Evolutionary conservation across 371 early-diverging fungal genomes (phyloP).

Genomic region (Zancudomyces culisetae): DNA sequence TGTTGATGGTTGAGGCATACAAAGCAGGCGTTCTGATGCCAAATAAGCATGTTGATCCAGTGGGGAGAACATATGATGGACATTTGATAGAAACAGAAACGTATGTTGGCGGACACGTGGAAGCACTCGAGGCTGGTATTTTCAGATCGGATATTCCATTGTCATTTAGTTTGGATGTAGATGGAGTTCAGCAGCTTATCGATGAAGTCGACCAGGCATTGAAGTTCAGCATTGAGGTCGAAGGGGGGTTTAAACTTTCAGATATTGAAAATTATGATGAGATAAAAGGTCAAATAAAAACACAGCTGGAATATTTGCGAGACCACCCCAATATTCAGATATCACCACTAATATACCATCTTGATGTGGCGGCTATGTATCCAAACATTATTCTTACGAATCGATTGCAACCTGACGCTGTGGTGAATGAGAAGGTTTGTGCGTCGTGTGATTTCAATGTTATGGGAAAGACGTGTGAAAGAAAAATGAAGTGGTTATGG

Average conservation of each 20-base stretch:
- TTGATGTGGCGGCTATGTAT: slow-evolving; percentile 99
- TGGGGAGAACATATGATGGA: slow-evolving; percentile 67
- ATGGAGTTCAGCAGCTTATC: slow-evolving; percentile 60
- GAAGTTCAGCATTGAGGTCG: slow-evolving; percentile 68
- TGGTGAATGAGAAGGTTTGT: slow-evolving; percentile 80
- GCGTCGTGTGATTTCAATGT: slow-evolving; percentile 90
- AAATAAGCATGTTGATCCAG: slow-evolving; percentile 73
- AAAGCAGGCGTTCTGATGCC: slow-evolving; percentile 88
- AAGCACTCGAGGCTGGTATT: slow-evolving; percentile 96
- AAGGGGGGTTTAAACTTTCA: slow-evolving; percentile 42
- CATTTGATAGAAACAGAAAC: slow-evolving; percentile 89
- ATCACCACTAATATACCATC: slow-evolving; percentile 89
- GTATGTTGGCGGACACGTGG: slow-evolving; percentile 98
- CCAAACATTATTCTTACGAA: slow-evolving; percentile 99
- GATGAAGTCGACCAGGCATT: slow-evolving; percentile 82
- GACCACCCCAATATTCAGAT: slow-evolving; percentile 56
- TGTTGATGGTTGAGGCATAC: slow-evolving; percentile 95
- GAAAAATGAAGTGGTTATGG: slow-evolving; percentile 95
- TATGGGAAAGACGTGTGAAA: slow-evolving; percentile 77
- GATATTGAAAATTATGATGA: slow-evolving; percentile 64
- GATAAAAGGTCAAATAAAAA: slow-evolving; percentile 36
- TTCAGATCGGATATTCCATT: slow-evolving; percentile 92
- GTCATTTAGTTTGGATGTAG: slow-evolving; percentile 62
- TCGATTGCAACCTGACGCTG: slow-evolving; percentile 95
- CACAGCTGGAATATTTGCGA: slow-evolving; percentile 38